A percentile compares a stretch with the other conserved stretches of the same genome.
Evolutionary conservation across 2,329 filamentous ascomycete species (phyloP).

Genomic region (Cordyceps fumosorosea): DNA sequence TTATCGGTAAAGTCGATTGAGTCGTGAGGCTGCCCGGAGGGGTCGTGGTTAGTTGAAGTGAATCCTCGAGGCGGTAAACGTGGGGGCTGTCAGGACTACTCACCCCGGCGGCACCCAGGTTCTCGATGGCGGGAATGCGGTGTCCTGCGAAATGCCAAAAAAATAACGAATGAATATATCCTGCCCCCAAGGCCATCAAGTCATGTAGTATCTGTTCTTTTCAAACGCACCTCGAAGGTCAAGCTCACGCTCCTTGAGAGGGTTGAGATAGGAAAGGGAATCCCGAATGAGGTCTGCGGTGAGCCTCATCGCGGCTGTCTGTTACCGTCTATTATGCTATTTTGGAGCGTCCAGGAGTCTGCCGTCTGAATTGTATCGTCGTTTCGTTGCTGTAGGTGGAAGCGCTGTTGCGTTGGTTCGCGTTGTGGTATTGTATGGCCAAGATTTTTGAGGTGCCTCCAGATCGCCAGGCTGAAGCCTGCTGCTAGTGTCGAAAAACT

Average conservation of each 20-base stretch:
- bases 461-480: slow-evolving; percentile 4
- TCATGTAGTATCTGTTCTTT: slow-evolving; percentile 96
- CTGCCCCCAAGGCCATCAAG: slow-evolving; percentile 52
- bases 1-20: slow-evolving; percentile 98
- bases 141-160: slow-evolving; percentile 67
- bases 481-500: not conserved
- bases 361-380: not conserved
- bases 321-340: slow-evolving; percentile 9
- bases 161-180: slow-evolving; percentile 69
- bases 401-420: not conserved
- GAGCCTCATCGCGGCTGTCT: slow-evolving; percentile 67
- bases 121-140: slow-evolving; percentile 96
- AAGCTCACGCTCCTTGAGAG: slow-evolving; percentile 96
- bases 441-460: not conserved
- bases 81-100: slow-evolving; percentile 40
- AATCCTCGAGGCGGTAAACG: not conserved
- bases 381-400: not conserved
- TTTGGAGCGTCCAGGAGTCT: not conserved
- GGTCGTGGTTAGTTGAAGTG: slow-evolving; percentile 9
- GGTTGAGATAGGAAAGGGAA: slow-evolving; percentile 97
- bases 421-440: not conserved
- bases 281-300: slow-evolving; percentile 89
- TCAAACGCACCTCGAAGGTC: slow-evolving; percentile 96
- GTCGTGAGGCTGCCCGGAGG: slow-evolving; percentile 70
- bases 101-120: slow-evolving; percentile 89